Conservation (phyloP, 2,329 filamentous ascomycete species). For the Corinectria fuckeliana region DNA sequence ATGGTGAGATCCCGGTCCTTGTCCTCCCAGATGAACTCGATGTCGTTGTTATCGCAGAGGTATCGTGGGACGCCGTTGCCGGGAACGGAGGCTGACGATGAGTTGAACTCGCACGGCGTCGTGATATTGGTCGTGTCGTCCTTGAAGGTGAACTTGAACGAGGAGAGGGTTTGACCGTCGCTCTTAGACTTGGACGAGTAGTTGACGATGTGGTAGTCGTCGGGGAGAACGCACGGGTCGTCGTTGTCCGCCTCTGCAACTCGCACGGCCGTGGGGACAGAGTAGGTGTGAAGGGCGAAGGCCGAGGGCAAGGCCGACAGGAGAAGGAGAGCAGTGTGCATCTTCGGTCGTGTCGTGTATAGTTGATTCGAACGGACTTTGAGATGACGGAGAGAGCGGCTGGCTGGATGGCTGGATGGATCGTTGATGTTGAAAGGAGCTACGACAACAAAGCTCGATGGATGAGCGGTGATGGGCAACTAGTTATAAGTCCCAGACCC, state of each 20-base stretch:
- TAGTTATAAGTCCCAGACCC: neutral
- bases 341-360: conserved; percentile 12
- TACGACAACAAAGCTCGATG: neutral
- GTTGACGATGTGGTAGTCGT: conserved; percentile 47
- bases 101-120: conserved; percentile 54
- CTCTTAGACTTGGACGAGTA: conserved; percentile 46
- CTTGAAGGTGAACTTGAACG: conserved; percentile 49
- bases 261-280: conserved; percentile 35
- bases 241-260: conserved; percentile 33
- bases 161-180: conserved; percentile 41
- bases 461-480: neutral
- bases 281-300: conserved; percentile 36
- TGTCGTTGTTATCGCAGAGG: conserved; percentile 48
- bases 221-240: conserved; percentile 46
- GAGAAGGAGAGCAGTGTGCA: conserved; percentile 29
- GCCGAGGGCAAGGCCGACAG: conserved; percentile 32
- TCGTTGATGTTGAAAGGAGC: neutral
- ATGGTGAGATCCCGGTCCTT: conserved; percentile 45
- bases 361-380: too few relatives aligned
- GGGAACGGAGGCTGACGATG: conserved; percentile 44
- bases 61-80: conserved; percentile 44
- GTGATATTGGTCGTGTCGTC: conserved; percentile 48
- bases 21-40: conserved; percentile 52
- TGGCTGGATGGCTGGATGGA: neutral
- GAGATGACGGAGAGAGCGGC: too few relatives aligned